Evolutionary conservation across 441 rosid genomes (phyloP).

Genomic region (Euphorbia schlechtendalii): DNA sequence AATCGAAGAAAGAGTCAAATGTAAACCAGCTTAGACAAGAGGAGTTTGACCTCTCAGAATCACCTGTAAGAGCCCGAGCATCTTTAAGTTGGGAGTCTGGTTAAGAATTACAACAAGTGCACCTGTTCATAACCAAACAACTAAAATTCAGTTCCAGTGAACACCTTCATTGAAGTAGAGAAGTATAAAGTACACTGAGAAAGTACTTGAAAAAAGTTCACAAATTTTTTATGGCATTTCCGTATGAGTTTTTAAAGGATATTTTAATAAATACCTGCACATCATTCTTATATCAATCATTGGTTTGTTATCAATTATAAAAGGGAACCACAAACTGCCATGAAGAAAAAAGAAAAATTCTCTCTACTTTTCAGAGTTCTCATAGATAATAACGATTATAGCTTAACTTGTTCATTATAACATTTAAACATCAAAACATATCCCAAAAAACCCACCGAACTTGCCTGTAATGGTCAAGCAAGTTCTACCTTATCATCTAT

Average conservation of each 20-base stretch:
- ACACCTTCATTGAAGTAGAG: background rate
- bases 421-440: no score
- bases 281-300: background rate
- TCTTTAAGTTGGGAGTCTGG: conserved; percentile 80
- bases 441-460: no score
- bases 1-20: background rate
- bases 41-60: conserved; percentile 18
- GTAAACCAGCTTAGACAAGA: conserved; percentile 5
- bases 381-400: background rate
- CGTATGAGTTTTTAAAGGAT: background rate
- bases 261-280: background rate
- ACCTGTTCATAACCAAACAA: conserved; percentile 46
- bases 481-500: conserved; percentile 9
- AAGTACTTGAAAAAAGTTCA: background rate
- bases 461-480: background rate
- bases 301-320: background rate
- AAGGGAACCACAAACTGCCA: background rate
- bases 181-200: background rate
- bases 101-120: conserved; percentile 79
- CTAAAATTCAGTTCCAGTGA: conserved; percentile 11
- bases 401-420: background rate
- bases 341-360: background rate
- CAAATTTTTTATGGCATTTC: background rate
- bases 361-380: background rate
- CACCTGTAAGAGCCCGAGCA: conserved; percentile 97